Conservation (phyloP, 352 stramenopile genomes). For the Globisporangium abappressorium region DNA sequence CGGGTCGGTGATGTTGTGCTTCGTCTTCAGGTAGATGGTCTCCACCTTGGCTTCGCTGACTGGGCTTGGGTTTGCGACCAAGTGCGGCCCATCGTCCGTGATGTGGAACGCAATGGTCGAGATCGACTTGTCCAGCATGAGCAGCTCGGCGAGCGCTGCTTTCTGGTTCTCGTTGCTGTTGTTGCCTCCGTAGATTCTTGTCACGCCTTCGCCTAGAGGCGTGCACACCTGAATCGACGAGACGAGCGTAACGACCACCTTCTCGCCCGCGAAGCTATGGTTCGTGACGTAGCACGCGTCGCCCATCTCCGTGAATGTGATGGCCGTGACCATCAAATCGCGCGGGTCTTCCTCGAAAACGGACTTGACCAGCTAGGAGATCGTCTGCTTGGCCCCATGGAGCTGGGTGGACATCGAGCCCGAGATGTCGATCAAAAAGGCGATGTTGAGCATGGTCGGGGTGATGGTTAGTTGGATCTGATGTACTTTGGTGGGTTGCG, state of each 20-base stretch:
- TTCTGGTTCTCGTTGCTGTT: conserved; percentile 74
- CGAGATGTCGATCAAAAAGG: conserved; percentile 70
- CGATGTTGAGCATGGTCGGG: conserved; percentile 53
- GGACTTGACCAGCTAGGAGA: conserved; percentile 42
- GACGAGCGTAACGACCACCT: conserved; percentile 37
- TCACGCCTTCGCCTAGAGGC: conserved; percentile 33
- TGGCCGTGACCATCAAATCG: conserved; percentile 59
- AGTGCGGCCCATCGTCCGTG: conserved; percentile 54
- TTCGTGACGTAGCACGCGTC: conserved; percentile 55
- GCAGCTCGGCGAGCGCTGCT: conserved; percentile 47
- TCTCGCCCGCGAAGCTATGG: conserved; percentile 53
- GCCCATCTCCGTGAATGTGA: conserved; percentile 61
- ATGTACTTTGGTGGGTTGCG: background rate
- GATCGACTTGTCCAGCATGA: conserved; percentile 44
- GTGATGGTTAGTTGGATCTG: background rate
- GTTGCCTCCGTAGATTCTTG: conserved; percentile 33
- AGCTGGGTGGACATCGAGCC: conserved; percentile 61
- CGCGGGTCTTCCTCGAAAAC: conserved; percentile 47
- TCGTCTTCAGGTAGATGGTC: conserved; percentile 38
- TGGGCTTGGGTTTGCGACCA: conserved; percentile 26
- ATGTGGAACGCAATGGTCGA: conserved; percentile 69
- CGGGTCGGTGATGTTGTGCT: conserved; percentile 41
- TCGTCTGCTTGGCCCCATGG: conserved; percentile 48
- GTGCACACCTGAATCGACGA: conserved; percentile 37
- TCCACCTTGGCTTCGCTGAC: conserved; percentile 42